These are phyloP conservation scores for Athelia psychrophila DNA, from an alignment of 1,284 basidiomycete genomes.

Conservation along the genomic window DNA sequence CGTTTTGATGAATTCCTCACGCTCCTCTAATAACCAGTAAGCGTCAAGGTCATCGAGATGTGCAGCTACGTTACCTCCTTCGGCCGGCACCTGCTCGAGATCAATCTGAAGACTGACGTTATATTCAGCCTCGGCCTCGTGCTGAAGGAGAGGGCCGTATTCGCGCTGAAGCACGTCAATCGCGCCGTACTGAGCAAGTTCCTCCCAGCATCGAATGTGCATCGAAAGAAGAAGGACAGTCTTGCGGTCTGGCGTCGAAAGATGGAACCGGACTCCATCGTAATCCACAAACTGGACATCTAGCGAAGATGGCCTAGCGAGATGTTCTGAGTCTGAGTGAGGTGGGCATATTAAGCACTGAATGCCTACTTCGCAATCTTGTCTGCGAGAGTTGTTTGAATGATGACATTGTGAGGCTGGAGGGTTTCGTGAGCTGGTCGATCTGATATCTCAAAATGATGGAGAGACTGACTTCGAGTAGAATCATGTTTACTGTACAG, in stretches of 20 bases:
- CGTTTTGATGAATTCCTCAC: slow-evolving; percentile 78
- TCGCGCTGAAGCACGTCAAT: slow-evolving; percentile 79
- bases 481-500: slow-evolving; percentile 47
- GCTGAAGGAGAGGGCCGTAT: slow-evolving; percentile 74
- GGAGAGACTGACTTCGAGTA: slow-evolving; percentile 57
- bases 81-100: slow-evolving; percentile 78
- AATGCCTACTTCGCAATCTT: slow-evolving; percentile 78
- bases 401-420: slow-evolving; percentile 90
- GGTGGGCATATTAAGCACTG: not conserved
- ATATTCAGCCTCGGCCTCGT: slow-evolving; percentile 79
- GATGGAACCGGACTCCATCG: slow-evolving; percentile 93
- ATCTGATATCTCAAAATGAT: not conserved
- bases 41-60: no score
- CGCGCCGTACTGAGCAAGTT: slow-evolving; percentile 88
- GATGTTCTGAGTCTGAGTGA: slow-evolving; percentile 10
- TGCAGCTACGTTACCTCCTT: slow-evolving; percentile 79
- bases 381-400: slow-evolving; percentile 88
- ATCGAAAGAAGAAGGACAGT: slow-evolving; percentile 87
- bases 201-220: slow-evolving; percentile 96
- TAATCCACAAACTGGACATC: slow-evolving; percentile 98
- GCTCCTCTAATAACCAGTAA: slow-evolving; percentile 56
- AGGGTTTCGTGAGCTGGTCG: not conserved
- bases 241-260: slow-evolving; percentile 86
- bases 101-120: slow-evolving; percentile 88
- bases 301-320: slow-evolving; percentile 76